A percentile compares a stretch with the other conserved stretches of the same genome.
Evolutionary conservation across 1,284 basidiomycete genomes (phyloP).

Genomic region (Hymenochaete sp.): DNA sequence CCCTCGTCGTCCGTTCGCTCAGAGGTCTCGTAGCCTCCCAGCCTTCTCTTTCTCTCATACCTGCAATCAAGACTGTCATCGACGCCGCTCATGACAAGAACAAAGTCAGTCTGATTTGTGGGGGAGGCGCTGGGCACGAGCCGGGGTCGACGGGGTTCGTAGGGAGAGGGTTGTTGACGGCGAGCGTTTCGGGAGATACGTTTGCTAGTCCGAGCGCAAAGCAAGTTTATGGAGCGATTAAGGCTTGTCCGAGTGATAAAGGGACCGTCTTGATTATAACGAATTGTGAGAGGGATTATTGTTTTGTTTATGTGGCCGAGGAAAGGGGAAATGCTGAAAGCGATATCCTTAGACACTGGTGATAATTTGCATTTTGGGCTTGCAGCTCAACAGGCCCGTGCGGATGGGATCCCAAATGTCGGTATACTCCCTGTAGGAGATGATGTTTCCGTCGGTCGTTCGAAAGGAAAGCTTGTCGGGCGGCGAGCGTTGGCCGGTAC

Average conservation of each 20-base stretch:
- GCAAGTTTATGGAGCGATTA: background rate
- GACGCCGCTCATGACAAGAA: constrained; percentile 25
- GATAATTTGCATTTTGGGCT: background rate
- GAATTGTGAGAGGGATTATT: background rate
- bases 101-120: background rate
- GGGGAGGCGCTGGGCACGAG: background rate
- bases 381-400: background rate
- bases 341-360: background rate
- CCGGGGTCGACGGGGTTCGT: background rate
- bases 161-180: background rate
- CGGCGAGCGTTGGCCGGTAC: background rate
- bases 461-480: background rate
- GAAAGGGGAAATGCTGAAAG: too few species aligned
- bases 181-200: background rate
- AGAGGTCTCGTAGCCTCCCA: constrained; percentile 29
- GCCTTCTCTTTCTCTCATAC: constrained; percentile 29
- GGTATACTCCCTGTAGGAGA: background rate
- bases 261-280: background rate
- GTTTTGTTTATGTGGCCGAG: too few species aligned
- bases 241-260: background rate
- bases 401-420: background rate
- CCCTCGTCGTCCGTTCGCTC: constrained; percentile 29
- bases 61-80: constrained; percentile 31
- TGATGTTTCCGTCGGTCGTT: background rate
- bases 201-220: background rate